Evolutionary conservation across 2,329 filamentous ascomycete species (phyloP).

Genomic region (Aureobasidium zeae): DNA sequence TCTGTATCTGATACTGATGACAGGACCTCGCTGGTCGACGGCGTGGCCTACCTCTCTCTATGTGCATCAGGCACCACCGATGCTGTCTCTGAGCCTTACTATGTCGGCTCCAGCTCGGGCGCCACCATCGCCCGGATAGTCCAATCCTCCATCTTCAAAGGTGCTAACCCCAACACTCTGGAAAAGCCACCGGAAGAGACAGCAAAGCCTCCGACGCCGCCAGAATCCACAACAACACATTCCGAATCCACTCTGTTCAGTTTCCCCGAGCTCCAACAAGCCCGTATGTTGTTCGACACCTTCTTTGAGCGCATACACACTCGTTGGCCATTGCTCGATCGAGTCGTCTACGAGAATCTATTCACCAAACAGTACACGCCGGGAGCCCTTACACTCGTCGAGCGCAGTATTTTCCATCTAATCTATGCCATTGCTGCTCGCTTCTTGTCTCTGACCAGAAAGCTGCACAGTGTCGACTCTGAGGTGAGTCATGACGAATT

Average conservation of each 20-base stretch:
- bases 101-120: background rate
- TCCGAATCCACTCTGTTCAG: too few species aligned
- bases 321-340: background rate
- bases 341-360: background rate
- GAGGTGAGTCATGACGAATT: background rate
- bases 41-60: background rate
- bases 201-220: too few species aligned
- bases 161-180: background rate
- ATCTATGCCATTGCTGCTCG: background rate
- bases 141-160: background rate
- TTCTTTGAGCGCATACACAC: background rate
- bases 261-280: background rate
- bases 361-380: background rate
- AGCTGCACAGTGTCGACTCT: background rate
- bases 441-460: background rate
- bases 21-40: background rate
- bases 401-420: background rate
- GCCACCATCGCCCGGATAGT: background rate
- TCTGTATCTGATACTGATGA: background rate
- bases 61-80: constrained; percentile 1
- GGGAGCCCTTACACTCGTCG: background rate
- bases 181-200: too few species aligned
- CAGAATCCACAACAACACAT: too few species aligned
- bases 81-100: background rate
- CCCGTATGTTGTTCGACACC: background rate